Evolutionary conservation across 345 rosid genomes (phyloP).

Genomic region (Rhodamnia argentea): DNA sequence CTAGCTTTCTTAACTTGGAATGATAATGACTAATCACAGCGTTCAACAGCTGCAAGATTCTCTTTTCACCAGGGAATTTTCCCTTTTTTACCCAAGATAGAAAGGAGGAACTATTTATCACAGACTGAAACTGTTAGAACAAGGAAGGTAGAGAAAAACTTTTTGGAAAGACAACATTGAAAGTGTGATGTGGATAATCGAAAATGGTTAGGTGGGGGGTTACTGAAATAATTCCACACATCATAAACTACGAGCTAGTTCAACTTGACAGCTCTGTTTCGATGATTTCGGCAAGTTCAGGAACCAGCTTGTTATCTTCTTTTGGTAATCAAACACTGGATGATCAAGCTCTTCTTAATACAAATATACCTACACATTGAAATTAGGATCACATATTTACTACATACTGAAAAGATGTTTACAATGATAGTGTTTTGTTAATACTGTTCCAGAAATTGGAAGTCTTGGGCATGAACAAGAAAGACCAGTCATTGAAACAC

Average conservation of each 20-base stretch:
- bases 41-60: neutral
- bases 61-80: neutral
- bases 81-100: neutral
- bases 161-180: neutral
- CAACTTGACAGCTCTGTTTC: neutral
- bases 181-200: neutral
- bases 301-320: neutral
- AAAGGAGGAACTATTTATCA: neutral
- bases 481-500: neutral
- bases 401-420: neutral
- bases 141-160: neutral
- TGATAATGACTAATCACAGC: neutral
- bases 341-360: neutral
- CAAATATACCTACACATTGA: neutral
- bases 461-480: neutral
- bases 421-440: neutral
- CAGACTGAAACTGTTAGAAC: neutral
- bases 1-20: neutral
- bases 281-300: neutral
- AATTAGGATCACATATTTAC: neutral
- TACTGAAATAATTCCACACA: neutral
- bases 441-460: neutral
- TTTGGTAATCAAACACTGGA: neutral
- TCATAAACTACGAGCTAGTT: neutral
- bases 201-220: neutral